Base-by-base conservation (phyloP, 148 eudicot genomes). In the Tetragonia tetragonoides region DNA sequence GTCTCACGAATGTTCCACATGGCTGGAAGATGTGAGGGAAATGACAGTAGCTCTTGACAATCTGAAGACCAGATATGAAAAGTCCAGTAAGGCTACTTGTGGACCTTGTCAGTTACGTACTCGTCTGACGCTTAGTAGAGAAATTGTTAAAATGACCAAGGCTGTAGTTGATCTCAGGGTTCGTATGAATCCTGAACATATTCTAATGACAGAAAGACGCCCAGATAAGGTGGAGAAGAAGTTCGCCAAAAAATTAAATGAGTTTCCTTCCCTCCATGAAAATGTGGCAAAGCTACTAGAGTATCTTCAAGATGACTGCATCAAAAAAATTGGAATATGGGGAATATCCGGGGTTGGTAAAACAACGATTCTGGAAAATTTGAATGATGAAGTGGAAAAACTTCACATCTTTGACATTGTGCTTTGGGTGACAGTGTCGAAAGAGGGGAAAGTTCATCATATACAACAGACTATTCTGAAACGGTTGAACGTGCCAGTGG, bases 261-360 rank as follows among this genome's bases (percentile, higher is more conserved):
- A 56, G 0, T 65, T 82, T 28, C 81, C 78, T 18, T 78, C 82
- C 11, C 72, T 74, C 7, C 7, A 20, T 24, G 76, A 82, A 39
- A 23, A 78, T 40, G 82, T 82, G 21, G 72, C 69, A 17, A 62
- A 64, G 68, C 60, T 82, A 11, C 37, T 78, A 15, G 68, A 74
- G 65, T 68, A 34, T 4, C 82, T 82, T n/a, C 46, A 62, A 56
- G 82, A 75, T 63, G 76, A 63, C 42, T 21, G 39, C 18, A 72
- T 82, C 16, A 78, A 39, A 17, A 82, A n/a, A 47, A 40, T 82
- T 56, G 85, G 85, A 15, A 61, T 82, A 49, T 70, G 49, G 53
- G 82, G 85, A 46, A 74, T 70, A 62, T 24, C 57, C 41, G 85
- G 85, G 41, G 79, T 82, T 39, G 85, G 85, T 34, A 82, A 78